These are phyloP conservation scores for Gracilariopsis chorda DNA, from an alignment of 23 red algal species.

Conservation along the genomic window DNA sequence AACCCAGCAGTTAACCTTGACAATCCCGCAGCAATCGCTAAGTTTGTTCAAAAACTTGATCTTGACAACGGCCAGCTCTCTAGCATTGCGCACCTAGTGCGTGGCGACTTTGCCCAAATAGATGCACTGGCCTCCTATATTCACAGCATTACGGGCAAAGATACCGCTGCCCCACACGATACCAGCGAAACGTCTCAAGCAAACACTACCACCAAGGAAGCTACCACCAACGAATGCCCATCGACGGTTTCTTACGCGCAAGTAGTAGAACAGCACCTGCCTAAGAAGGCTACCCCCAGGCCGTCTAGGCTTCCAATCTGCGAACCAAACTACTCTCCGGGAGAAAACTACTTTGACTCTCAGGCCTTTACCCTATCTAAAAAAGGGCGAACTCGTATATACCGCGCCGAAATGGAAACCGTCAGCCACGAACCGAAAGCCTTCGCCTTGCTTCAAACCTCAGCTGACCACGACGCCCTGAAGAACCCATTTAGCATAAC, in stretches of 20 bases:
- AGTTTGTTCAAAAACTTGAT: neutral
- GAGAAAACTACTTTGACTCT: neutral
- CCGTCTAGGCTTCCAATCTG: neutral
- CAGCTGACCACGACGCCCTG: neutral
- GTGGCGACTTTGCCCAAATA: neutral
- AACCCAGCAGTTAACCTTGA: neutral
- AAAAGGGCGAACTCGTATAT: neutral
- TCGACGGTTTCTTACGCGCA: too few species aligned
- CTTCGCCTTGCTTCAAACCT: neutral
- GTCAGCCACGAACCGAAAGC: neutral
- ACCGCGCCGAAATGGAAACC: neutral
- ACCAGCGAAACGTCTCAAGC: too few species aligned
- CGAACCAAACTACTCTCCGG: neutral
- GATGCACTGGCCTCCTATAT: neutral
- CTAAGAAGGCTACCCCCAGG: too few species aligned
- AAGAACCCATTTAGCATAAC: neutral
- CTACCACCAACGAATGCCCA: too few species aligned
- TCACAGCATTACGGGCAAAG: too few species aligned
- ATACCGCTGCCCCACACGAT: too few species aligned
- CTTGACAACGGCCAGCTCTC: neutral
- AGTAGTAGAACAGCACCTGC: too few species aligned
- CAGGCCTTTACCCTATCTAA: neutral
- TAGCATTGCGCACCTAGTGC: neutral
- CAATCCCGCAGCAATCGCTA: neutral
- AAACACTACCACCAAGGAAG: too few species aligned